These are phyloP conservation scores for Climacium dendroides DNA, from an alignment of 225 moss, liverwort and hornwort species.

Conservation along the genomic window DNA sequence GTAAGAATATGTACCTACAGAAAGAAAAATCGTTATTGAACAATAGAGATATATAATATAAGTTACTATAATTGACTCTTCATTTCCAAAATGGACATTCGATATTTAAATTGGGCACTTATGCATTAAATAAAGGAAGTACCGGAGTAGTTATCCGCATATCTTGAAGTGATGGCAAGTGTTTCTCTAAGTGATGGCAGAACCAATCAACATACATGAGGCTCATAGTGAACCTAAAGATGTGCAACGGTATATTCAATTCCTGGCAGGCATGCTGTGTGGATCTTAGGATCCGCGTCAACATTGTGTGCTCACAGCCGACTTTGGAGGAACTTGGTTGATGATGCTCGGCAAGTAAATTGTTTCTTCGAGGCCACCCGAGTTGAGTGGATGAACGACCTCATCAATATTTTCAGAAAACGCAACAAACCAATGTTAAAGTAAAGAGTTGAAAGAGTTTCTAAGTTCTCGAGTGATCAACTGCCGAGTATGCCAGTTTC, in stretches of 20 bases:
- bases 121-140: neutral
- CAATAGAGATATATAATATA: neutral
- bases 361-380: conserved; percentile 30
- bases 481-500: neutral
- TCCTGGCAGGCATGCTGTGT: conserved; percentile 65
- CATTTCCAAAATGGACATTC: neutral
- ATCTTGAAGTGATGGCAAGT: neutral
- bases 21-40: neutral
- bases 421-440: neutral
- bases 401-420: conserved; percentile 7
- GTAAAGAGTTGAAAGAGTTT: neutral
- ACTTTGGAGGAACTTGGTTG: conserved; percentile 55
- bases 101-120: neutral
- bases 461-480: neutral
- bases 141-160: neutral
- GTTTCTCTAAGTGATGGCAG: neutral
- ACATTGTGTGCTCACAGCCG: conserved; percentile 40
- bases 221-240: neutral
- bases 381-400: conserved; percentile 37
- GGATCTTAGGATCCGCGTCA: conserved; percentile 54
- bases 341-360: conserved; percentile 34
- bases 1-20: neutral
- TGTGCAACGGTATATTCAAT: neutral
- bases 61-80: neutral
- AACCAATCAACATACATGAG: neutral